phyloP scores from a whole-genome alignment of 2,329 filamentous ascomycete species.

The Daldinia eschscholtzii region DNA sequence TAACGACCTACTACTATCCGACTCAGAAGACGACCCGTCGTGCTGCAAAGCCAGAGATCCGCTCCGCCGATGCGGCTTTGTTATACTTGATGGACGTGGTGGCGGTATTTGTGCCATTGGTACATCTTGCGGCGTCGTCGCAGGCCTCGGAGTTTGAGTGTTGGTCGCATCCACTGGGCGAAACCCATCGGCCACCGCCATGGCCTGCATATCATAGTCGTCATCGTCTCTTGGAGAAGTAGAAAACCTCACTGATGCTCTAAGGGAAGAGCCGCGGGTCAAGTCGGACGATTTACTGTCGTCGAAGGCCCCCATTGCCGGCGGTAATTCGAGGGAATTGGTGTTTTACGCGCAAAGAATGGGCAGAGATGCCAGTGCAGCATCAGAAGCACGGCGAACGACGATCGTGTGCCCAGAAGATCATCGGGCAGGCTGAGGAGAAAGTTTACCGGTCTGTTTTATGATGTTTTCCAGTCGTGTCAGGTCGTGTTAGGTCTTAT shows the following conservation, averaged over 20 bases:
- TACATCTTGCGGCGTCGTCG: conserved; percentile 42
- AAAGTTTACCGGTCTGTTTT: conserved; percentile 20
- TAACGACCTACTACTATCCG: conserved; percentile 37
- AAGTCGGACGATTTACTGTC: conserved; percentile 53
- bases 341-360: conserved; percentile 37
- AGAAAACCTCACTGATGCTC: conserved; percentile 58
- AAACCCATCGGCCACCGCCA: conserved; percentile 61
- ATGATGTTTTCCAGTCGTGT: conserved; percentile 18
- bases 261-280: conserved; percentile 59
- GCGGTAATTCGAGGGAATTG: conserved; percentile 33
- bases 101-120: conserved; percentile 43
- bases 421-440: conserved; percentile 45
- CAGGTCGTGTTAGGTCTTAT: conserved; percentile 10
- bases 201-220: conserved; percentile 62
- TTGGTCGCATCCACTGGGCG: conserved; percentile 49
- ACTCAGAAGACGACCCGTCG: conserved; percentile 57
- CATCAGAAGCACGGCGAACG: conserved; percentile 48
- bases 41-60: conserved; percentile 66
- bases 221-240: conserved; percentile 57
- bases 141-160: conserved; percentile 43
- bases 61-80: conserved; percentile 64
- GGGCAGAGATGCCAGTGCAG: conserved; percentile 46
- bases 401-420: conserved; percentile 44
- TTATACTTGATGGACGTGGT: conserved; percentile 65
- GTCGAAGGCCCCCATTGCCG: conserved; percentile 58